A percentile compares a stretch with the other conserved stretches of the same genome.
phyloP scores from a whole-genome alignment of 202 grass and related monocot species.

The Tripidium arundinaceum region DNA sequence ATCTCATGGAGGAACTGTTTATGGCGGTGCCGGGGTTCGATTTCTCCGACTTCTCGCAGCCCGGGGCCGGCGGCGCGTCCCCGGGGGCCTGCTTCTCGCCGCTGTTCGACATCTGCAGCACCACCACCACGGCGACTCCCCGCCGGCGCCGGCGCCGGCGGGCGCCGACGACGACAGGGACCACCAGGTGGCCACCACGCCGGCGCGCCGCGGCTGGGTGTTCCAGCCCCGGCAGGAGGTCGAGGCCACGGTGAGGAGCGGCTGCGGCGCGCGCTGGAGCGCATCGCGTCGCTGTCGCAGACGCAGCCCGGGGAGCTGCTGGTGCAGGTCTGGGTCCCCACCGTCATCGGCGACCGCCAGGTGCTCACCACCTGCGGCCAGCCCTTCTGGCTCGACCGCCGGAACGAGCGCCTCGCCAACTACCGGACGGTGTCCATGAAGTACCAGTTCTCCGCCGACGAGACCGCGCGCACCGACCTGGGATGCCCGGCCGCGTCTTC shows the following conservation, averaged over 20 bases:
- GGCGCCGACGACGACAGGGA: conserved; percentile 25
- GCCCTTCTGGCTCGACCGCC: conserved; percentile 65
- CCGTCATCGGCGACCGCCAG: conserved; percentile 53
- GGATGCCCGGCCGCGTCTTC: conserved; percentile 91
- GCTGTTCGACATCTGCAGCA: conserved; percentile 49
- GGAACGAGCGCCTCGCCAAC: conserved; percentile 45
- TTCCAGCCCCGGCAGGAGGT: conserved; percentile 16
- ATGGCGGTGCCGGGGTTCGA: conserved; percentile 38
- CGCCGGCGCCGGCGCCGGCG: not conserved
- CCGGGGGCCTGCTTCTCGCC: conserved; percentile 39
- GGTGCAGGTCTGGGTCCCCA: conserved; percentile 79
- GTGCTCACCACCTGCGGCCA: conserved; percentile 85
- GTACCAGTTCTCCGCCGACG: conserved; percentile 88
- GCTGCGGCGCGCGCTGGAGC: conserved; percentile 53
- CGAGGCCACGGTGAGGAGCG: conserved; percentile 47
- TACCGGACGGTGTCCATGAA: conserved; percentile 60
- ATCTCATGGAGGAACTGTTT: conserved; percentile 77
- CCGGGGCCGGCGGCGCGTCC: conserved; percentile 17
- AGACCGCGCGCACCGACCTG: conserved; percentile 36
- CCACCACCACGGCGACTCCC: conserved; percentile 4
- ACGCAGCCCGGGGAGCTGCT: conserved; percentile 54
- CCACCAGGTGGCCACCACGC: not conserved
- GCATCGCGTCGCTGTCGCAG: conserved; percentile 50
- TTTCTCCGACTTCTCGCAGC: conserved; percentile 40
- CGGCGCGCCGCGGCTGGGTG: not conserved